A percentile compares a stretch with the other conserved stretches of the same genome.
These are phyloP conservation scores for Polyporus arcularius DNA, from an alignment of 768 basidiomycete species.

Conservation along the genomic window DNA sequence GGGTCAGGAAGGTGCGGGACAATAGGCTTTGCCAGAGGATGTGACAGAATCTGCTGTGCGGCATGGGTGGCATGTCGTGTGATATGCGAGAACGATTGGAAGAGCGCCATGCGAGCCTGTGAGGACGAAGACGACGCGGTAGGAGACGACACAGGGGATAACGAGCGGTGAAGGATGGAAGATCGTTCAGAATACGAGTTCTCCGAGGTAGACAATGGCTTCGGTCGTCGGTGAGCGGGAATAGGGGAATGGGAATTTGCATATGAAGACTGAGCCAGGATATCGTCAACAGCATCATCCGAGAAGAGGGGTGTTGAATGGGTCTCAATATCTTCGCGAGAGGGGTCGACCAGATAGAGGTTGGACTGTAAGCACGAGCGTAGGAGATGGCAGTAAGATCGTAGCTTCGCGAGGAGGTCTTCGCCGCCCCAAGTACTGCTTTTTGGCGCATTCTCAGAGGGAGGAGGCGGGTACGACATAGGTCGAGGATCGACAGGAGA, in stretches of 20 bases:
- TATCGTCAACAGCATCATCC: constrained; percentile 87
- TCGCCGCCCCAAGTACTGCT: constrained; percentile 81
- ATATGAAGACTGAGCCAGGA: constrained; percentile 77
- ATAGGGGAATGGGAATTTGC: constrained; percentile 78
- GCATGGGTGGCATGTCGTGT: constrained; percentile 92
- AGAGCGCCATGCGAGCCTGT: constrained; percentile 75
- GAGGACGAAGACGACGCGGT: constrained; percentile 49
- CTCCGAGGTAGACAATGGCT: constrained; percentile 52
- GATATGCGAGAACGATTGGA: constrained; percentile 94
- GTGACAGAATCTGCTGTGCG: constrained; percentile 92
- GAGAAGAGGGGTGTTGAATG: constrained; percentile 85
- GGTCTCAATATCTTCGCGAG: constrained; percentile 86
- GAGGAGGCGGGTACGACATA: constrained; percentile 62
- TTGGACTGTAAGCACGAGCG: constrained; percentile 85
- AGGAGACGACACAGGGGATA: constrained; percentile 54
- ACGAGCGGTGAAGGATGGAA: constrained; percentile 80
- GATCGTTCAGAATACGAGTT: constrained; percentile 67
- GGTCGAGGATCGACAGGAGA: constrained; percentile 36
- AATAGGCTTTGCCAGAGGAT: constrained; percentile 94
- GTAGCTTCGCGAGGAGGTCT: constrained; percentile 75
- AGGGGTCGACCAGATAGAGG: constrained; percentile 91
- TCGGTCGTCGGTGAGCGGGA: constrained; percentile 79
- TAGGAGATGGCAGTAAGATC: constrained; percentile 77
- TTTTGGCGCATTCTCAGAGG: constrained; percentile 48
- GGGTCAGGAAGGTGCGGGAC: constrained; percentile 96